phyloP scores from a whole-genome alignment of 2,329 filamentous ascomycete species.

The Pyricularia sp. region DNA sequence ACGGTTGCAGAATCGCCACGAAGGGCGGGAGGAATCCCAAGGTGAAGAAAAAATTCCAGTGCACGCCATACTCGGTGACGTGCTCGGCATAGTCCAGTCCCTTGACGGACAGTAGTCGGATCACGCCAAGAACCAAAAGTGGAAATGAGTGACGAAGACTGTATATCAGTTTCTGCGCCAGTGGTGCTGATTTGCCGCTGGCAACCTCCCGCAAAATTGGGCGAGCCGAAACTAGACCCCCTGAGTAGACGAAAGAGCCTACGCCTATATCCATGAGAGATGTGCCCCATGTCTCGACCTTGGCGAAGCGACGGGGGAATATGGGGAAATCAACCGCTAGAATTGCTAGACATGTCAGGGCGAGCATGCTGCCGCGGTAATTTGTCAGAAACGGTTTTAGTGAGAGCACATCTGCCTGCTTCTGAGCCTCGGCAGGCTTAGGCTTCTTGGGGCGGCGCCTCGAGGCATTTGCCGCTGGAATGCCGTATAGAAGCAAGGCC shows the following conservation, averaged over 20 bases:
- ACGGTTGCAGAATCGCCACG: constrained; percentile 70
- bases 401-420: constrained; percentile 44
- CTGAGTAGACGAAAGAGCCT: constrained; percentile 93
- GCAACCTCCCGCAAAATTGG: constrained; percentile 63
- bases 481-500: constrained; percentile 50
- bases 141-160: constrained; percentile 77
- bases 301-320: constrained; percentile 90
- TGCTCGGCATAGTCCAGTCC: constrained; percentile 94
- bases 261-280: constrained; percentile 99
- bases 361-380: constrained; percentile 86
- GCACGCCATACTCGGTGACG: constrained; percentile 93
- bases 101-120: constrained; percentile 83
- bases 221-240: constrained; percentile 81
- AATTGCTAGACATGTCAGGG: constrained; percentile 82
- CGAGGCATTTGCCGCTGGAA: constrained; percentile 33
- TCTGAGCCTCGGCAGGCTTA: constrained; percentile 16
- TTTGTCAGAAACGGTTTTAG: constrained; percentile 87
- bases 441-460: constrained; percentile 42
- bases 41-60: constrained; percentile 99
- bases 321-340: constrained; percentile 93
- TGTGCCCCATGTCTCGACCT: constrained; percentile 98
- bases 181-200: constrained; percentile 34
- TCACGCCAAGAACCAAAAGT: constrained; percentile 67
- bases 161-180: constrained; percentile 49
- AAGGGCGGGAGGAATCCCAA: constrained; percentile 82